Conservation (phyloP, 257 asterid species). For the Linaria vulgaris region DNA sequence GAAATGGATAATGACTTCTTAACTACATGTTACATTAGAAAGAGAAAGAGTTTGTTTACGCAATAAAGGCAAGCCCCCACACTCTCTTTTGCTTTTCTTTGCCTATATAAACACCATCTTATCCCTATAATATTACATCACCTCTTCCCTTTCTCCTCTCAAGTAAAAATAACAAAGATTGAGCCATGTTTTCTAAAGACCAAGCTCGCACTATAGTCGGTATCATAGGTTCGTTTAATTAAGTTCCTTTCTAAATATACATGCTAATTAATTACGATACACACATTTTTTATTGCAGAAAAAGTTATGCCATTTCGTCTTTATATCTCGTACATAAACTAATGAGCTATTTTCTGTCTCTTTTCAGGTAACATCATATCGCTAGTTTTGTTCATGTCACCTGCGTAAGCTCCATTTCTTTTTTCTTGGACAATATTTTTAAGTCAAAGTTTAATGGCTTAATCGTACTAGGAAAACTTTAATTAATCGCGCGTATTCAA, state of each 20-base stretch:
- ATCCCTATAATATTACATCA: not conserved
- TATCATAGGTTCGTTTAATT: slow-evolving; percentile 38
- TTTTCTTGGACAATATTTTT: not conserved
- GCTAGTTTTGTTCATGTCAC: slow-evolving; percentile 59
- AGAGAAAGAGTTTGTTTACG: not conserved
- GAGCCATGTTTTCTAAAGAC: slow-evolving; percentile 36
- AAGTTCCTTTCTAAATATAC: not conserved
- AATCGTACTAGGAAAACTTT: too few relatives aligned
- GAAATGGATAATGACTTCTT: not conserved
- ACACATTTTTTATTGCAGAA: not conserved
- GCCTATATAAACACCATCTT: slow-evolving; percentile 19
- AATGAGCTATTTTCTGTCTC: slow-evolving; percentile 5
- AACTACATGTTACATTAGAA: slow-evolving; percentile 25
- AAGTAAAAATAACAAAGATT: not conserved
- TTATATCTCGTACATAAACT: not conserved
- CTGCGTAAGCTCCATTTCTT: slow-evolving; percentile 41
- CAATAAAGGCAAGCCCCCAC: slow-evolving; percentile 16
- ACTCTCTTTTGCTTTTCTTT: slow-evolving; percentile 1
- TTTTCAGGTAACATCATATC: slow-evolving; percentile 69
- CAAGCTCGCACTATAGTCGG: slow-evolving; percentile 46
- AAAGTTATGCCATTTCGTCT: not conserved
- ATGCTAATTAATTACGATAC: not conserved
- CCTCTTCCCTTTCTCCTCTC: slow-evolving; percentile 1
- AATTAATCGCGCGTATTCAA: too few relatives aligned
- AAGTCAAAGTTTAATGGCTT: too few relatives aligned